Evolutionary conservation across 2,329 filamentous ascomycete genomes (phyloP).

Genomic region (Ophiostoma himal-ulmi): DNA sequence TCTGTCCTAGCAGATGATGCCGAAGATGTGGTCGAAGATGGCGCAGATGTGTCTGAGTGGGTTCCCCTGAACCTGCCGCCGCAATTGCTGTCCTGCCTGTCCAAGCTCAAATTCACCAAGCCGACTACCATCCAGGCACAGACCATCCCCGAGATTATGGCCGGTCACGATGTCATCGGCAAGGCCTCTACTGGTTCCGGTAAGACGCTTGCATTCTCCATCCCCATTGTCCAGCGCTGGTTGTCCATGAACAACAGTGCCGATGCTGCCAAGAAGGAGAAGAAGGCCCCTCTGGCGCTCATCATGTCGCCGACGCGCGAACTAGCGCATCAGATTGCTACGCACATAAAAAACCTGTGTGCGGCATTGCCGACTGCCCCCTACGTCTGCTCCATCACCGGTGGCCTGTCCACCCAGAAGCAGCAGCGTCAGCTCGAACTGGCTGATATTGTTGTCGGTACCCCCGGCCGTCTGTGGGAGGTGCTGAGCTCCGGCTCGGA

Average conservation of each 20-base stretch:
- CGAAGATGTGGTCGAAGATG: slow-evolving; percentile 40
- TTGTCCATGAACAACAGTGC: slow-evolving; percentile 39
- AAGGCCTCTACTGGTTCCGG: slow-evolving; percentile 96
- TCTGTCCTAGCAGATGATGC: slow-evolving; percentile 50
- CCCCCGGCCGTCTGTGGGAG: slow-evolving; percentile 91
- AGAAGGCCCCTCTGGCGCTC: slow-evolving; percentile 58
- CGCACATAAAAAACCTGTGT: slow-evolving; percentile 74
- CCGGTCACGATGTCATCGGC: slow-evolving; percentile 85
- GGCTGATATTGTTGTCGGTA: slow-evolving; percentile 89
- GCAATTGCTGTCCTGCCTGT: slow-evolving; percentile 64
- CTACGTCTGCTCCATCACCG: slow-evolving; percentile 82
- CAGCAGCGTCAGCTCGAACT: slow-evolving; percentile 77
- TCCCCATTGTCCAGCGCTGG: slow-evolving; percentile 85
- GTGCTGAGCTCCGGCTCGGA: slow-evolving; percentile 71
- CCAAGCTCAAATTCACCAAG: slow-evolving; percentile 69
- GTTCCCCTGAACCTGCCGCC: slow-evolving; percentile 65
- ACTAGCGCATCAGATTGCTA: slow-evolving; percentile 82
- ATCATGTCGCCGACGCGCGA: slow-evolving; percentile 90
- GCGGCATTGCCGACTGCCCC: slow-evolving; percentile 54
- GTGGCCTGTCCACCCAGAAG: slow-evolving; percentile 89
- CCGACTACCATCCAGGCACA: slow-evolving; percentile 77
- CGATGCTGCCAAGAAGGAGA: slow-evolving; percentile 34
- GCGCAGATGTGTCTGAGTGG: slow-evolving; percentile 74
- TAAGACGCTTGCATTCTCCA: slow-evolving; percentile 90
- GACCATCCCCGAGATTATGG: slow-evolving; percentile 74